Evolutionary conservation across 257 asterid genomes (phyloP).

Genomic region (Coffea eugenioides): DNA sequence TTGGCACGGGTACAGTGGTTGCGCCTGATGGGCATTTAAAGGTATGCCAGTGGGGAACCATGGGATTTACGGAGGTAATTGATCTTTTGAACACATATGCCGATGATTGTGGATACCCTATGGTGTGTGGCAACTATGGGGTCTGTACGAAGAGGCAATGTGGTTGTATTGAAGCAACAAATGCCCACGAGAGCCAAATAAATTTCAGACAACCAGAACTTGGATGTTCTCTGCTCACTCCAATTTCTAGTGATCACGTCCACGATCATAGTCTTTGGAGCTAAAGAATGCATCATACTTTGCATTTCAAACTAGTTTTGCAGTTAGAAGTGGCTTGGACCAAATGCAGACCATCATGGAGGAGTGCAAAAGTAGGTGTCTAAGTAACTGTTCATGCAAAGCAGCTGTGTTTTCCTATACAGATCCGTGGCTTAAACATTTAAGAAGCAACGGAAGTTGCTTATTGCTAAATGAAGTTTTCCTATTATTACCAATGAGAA

Average conservation of each 20-base stretch:
- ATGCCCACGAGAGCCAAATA: constrained; percentile 5
- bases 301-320: neutral
- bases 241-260: constrained; percentile 18
- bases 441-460: neutral
- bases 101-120: too few relatives aligned
- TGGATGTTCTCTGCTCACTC: constrained; percentile 17
- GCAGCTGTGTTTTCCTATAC: constrained; percentile 18
- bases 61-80: neutral
- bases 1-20: neutral
- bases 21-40: constrained; percentile 21
- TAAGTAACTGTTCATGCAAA: neutral
- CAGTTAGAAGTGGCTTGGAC: neutral
- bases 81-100: too few relatives aligned
- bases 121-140: constrained; percentile 14
- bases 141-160: constrained; percentile 20
- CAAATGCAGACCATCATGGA: neutral
- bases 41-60: neutral
- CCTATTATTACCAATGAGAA: constrained; percentile 11
- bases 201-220: constrained; percentile 8
- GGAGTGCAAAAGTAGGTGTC: constrained; percentile 22
- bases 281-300: constrained; percentile 4
- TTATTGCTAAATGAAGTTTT: neutral
- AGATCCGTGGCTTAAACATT: neutral
- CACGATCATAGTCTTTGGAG: constrained; percentile 17
- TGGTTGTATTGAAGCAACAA: constrained; percentile 13